These are phyloP conservation scores for Colletotrichum sp. DNA, from an alignment of 2,329 filamentous ascomycete genomes.

Conservation along the genomic window DNA sequence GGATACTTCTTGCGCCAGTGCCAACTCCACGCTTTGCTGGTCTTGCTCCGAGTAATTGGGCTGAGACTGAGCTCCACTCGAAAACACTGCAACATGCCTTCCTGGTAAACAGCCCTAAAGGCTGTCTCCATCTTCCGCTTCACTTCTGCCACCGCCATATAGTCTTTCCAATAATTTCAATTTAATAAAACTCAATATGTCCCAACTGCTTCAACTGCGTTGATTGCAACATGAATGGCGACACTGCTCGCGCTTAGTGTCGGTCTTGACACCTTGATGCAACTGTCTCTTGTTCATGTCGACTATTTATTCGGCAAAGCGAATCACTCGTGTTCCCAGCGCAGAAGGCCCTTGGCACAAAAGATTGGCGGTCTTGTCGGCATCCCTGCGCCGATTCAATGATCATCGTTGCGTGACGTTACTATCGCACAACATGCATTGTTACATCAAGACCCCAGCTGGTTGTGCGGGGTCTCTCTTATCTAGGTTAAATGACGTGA, in stretches of 20 bases:
- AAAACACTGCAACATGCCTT: not conserved
- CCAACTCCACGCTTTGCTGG: not conserved
- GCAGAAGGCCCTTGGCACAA: not conserved
- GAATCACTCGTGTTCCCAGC: accelerated
- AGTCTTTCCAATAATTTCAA: not conserved
- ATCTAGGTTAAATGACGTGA: not conserved
- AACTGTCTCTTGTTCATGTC: too few relatives aligned
- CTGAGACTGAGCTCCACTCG: not conserved
- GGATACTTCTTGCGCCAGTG: not conserved
- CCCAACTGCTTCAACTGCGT: not conserved
- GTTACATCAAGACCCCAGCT: not conserved
- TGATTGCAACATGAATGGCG: not conserved
- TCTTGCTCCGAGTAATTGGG: not conserved
- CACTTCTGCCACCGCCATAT: not conserved
- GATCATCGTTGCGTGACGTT: not conserved
- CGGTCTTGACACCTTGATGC: not conserved
- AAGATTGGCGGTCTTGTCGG: not conserved
- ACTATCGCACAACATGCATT: not conserved
- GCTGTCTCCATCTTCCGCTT: not conserved
- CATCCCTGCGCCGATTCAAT: not conserved
- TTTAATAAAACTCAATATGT: not conserved
- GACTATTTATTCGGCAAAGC: not conserved
- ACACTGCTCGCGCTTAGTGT: not conserved
- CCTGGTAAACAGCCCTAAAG: not conserved
- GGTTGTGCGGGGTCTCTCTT: not conserved